These are phyloP conservation scores for Nigrograna mackinnonii DNA, from an alignment of 2,329 filamentous ascomycete genomes.

Conservation along the genomic window DNA sequence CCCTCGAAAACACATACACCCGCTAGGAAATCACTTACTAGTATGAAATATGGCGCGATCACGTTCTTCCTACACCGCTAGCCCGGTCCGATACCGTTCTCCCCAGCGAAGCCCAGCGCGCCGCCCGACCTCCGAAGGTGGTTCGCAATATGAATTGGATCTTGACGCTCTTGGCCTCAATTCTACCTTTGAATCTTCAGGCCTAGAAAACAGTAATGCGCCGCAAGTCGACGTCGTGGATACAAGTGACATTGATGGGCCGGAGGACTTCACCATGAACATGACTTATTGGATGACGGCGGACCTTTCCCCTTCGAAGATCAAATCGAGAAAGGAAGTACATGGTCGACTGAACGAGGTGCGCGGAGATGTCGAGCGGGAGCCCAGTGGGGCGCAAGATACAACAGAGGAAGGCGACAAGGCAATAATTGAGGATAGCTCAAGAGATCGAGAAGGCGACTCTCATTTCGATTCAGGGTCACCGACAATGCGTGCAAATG, in stretches of 20 bases:
- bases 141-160: constrained; percentile 43
- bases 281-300: constrained; percentile 48
- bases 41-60: constrained; percentile 29
- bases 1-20: no score
- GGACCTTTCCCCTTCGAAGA: constrained; percentile 27
- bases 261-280: constrained; percentile 47
- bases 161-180: constrained; percentile 41
- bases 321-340: constrained; percentile 36
- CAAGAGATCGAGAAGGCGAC: constrained; percentile 4
- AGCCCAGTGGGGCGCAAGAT: constrained; percentile 14
- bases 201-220: constrained; percentile 28
- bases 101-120: constrained; percentile 31
- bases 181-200: constrained; percentile 37
- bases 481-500: constrained; percentile 26
- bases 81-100: constrained; percentile 30
- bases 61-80: constrained; percentile 38
- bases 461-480: constrained; percentile 16
- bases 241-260: constrained; percentile 45
- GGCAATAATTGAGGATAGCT: constrained; percentile 18
- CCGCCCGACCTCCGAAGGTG: constrained; percentile 29
- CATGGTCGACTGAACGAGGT: constrained; percentile 17
- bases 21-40: background rate
- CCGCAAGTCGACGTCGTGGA: constrained; percentile 39
- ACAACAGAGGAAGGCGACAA: constrained; percentile 21
- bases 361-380: constrained; percentile 19